A percentile compares a stretch with the other conserved stretches of the same genome.
Conservation (phyloP, 208 protist species). For the Trypanosoma avium region DNA sequence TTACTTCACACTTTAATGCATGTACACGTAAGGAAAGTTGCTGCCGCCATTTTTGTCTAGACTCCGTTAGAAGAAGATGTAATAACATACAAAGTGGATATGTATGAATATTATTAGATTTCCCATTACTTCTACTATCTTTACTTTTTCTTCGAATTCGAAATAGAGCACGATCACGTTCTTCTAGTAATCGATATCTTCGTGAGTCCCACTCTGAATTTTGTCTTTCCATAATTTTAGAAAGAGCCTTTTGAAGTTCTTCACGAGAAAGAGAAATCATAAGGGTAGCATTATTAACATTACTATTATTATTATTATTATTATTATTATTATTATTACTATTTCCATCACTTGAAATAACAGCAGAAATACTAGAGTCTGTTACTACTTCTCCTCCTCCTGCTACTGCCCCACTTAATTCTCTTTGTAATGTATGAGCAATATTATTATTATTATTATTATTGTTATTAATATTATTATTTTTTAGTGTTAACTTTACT, state of each 20-base stretch:
- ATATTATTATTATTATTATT: too few species aligned
- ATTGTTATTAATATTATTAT: too few species aligned
- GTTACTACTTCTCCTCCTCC: too few species aligned
- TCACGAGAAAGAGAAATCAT: constrained; percentile 1
- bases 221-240: constrained; percentile 17
- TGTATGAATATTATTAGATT: constrained; percentile 14
- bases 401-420: too few species aligned
- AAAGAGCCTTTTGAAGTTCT: constrained; percentile 16
- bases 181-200: constrained; percentile 14
- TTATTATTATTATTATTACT: not conserved
- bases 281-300: too few species aligned
- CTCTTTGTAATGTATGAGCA: too few species aligned
- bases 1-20: constrained; percentile 22
- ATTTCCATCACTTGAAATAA: not conserved
- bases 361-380: too few species aligned
- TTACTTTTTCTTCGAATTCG: not conserved
- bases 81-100: constrained; percentile 44
- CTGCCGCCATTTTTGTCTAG: constrained; percentile 45
- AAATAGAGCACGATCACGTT: constrained; percentile 15
- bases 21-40: constrained; percentile 40
- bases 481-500: too few species aligned
- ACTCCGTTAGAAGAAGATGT: constrained; percentile 38
- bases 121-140: not conserved
- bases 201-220: constrained; percentile 18
- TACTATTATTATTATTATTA: not conserved